phyloP scores from a whole-genome alignment of 1,139 yeast species.

The Hyphopichia fennica region DNA sequence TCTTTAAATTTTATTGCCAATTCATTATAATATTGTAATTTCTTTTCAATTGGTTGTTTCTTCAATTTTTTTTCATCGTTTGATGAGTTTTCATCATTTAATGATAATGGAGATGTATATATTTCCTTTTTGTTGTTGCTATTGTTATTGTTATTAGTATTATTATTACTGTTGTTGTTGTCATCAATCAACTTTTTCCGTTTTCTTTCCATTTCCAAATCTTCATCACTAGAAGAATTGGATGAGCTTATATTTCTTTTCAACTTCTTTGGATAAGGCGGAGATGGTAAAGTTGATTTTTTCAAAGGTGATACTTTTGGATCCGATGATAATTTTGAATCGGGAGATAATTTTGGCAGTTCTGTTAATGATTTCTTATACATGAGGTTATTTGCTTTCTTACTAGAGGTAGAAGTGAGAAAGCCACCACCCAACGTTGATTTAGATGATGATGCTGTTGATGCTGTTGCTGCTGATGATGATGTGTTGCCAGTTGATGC shows the following conservation, averaged over 20 bases:
- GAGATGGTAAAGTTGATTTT: neutral
- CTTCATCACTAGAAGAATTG: neutral
- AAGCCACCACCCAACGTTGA: slow-evolving; percentile 24
- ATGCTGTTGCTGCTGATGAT: neutral
- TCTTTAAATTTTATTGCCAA: slow-evolving; percentile 37
- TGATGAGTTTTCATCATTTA: neutral
- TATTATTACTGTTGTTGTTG: neutral
- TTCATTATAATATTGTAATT: slow-evolving; percentile 21
- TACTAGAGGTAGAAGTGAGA: slow-evolving; percentile 6
- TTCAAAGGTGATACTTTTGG: neutral
- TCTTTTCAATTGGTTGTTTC: slow-evolving; percentile 8
- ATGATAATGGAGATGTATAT: neutral
- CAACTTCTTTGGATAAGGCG: too few species aligned
- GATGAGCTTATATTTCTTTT: neutral
- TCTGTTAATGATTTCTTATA: slow-evolving; percentile 21
- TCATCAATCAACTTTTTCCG: neutral
- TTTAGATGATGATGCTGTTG: slow-evolving; percentile 9
- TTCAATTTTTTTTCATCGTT: neutral
- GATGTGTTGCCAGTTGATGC: neutral
- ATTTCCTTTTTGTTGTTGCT: neutral
- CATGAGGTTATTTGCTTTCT: neutral
- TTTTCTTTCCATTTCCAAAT: neutral
- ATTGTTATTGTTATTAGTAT: too few species aligned
- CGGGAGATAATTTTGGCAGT: slow-evolving; percentile 14
- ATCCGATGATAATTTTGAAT: neutral